Evolutionary conservation across 208 protist genomes (phyloP).

Genomic region (Porcisia deanei): DNA sequence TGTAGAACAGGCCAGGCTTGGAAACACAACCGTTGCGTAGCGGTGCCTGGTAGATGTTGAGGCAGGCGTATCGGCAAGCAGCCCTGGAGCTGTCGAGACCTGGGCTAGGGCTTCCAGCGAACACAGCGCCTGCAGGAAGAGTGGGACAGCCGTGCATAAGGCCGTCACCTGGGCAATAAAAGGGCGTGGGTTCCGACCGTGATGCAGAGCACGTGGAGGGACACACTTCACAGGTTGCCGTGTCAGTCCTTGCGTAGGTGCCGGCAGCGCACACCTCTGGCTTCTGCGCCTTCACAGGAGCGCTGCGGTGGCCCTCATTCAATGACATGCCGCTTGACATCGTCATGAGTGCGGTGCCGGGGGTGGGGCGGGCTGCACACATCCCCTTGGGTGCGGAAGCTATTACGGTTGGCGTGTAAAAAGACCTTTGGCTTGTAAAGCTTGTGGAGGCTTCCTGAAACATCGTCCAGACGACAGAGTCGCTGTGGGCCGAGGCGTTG

Average conservation of each 20-base stretch:
- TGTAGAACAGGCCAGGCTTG: slow-evolving; percentile 14
- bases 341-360: neutral
- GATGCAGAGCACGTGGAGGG: slow-evolving; percentile 15
- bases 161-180: slow-evolving; percentile 32
- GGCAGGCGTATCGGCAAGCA: slow-evolving; percentile 25
- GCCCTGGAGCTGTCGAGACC: neutral
- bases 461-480: slow-evolving; percentile 5
- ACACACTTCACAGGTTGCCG: slow-evolving; percentile 12
- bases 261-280: slow-evolving; percentile 12
- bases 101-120: slow-evolving; percentile 7
- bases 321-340: neutral
- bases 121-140: slow-evolving; percentile 9
- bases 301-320: neutral
- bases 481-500: neutral
- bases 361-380: neutral
- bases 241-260: slow-evolving; percentile 11
- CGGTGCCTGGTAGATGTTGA: slow-evolving; percentile 18
- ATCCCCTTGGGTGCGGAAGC: neutral
- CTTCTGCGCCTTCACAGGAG: neutral
- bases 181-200: neutral
- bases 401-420: slow-evolving; percentile 11
- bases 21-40: slow-evolving; percentile 27
- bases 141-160: slow-evolving; percentile 31
- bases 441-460: neutral
- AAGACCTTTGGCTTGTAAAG: neutral